Base-by-base conservation (phyloP, 768 basidiomycete genomes). In the Pulveroboletus sp. region DNA sequence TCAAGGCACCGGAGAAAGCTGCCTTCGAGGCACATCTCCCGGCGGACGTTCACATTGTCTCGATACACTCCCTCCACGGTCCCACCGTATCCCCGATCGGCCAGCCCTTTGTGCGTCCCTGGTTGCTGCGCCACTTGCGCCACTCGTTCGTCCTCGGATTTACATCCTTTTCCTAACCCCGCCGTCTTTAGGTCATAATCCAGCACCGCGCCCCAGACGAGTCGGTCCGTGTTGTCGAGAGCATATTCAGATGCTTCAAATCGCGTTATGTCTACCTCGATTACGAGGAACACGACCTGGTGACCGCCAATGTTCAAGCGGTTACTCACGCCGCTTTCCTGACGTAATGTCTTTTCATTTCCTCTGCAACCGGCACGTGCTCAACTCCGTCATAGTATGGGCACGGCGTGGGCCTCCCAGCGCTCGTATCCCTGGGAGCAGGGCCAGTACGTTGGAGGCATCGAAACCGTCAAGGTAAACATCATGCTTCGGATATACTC, bases 261-360 rank as follows among this genome's bases (percentile, higher is more conserved):
- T 91, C 89, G 2, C 82, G 93, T 47, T 91, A 83, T 58, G 95
- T 99, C 32, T 85, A 97, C 64, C 75, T 99, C 34, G 86, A 84
- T n/a, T 98, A 96, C 68, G 89, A 94, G 54, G 93, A 97, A 46
- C 96, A 99, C 62, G 96, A 99, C 61, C 76, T 82, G 35, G 89
- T 98, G 41, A 99, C 96, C 0, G 96, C 96, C 12, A 98, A 98
- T 58, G 98, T 96, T 0, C 96, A 99, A 68, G 96, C 95, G 0
- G 95, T 96, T 13, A 97, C 93, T 0, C 96, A 99, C 60, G 95
- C 95, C 12, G 96, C 96, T 1, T 98, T 98, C 74, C 75, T 99
- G 17, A 92, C 86, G 94, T 93, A n/a, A 67, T 14, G 68, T 30
- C 31, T 36, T 48, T 42, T 37, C 27, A 22, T 36, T 14, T n/a